Evolutionary conservation across 306 rosid genomes (phyloP), one percentile per base, ranked within the genome.

Genomic region (Castanea sativa): DNA sequence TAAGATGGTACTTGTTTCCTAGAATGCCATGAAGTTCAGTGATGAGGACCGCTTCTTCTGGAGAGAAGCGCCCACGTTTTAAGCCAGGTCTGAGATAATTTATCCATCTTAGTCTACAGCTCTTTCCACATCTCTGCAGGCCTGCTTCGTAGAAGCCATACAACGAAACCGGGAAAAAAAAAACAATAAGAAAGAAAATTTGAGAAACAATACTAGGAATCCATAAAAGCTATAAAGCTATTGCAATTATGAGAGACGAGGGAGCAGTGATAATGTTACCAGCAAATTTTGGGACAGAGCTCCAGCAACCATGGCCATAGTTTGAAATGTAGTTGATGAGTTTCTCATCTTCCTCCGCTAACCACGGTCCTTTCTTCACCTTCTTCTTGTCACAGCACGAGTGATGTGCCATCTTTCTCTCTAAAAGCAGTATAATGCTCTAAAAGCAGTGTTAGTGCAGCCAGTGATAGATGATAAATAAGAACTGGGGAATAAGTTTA

Each of bases 291-390:
- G 98, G 99, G 73, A 95, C 94, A 76, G 99, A 91, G 73, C 99
- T 92, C 99, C 99, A 92, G 80, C 93, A 90, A 78, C 99, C 99
- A 74, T 91, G 99, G 82, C 99, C 97, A 76, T 92, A 85, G 75
- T 89, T 89, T 19, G 97, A 81, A 79, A 95, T 93, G 80, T 91
- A 95, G 89, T 85, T 88, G 79, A 93, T 78, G 85, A 95, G 99
- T 29, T 92, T 95, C 79, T 95, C 98, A 85, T 92, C 98, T 80
- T 95, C 99, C 58, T 95, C 99, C 1, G 99, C 93, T 57, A 97
- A 95, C 99, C 99, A 95, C 10, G 93, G 58, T 27, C 99, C 99
- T 69, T 94, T 92, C 89, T 95, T 95, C 75, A 95, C 99, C 23
- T 23, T 23, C 93, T 95, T 96, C 82, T 93, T 95, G 90, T 89